Evolutionary conservation across 2,329 filamentous ascomycete species (phyloP).

Genomic region (Xylariomycetidae sp.): DNA sequence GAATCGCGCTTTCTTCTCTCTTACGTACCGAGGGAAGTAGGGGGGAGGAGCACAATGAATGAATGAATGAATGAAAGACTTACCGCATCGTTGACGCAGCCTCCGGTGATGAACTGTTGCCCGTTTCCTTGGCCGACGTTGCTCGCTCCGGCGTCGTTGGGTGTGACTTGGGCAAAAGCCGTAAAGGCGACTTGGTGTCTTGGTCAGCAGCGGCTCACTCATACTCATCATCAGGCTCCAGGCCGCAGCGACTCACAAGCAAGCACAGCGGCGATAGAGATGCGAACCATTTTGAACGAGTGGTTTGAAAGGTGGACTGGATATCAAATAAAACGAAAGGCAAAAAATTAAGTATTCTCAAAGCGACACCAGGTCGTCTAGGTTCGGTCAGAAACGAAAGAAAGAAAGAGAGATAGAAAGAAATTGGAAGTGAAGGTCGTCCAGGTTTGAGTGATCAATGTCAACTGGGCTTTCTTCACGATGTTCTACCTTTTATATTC

Average conservation of each 20-base stretch:
- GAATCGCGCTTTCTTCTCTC: no score
- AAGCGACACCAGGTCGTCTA: neutral
- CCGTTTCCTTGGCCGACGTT: slow-evolving; percentile 26
- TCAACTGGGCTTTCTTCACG: no score
- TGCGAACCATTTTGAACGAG: slow-evolving; percentile 26
- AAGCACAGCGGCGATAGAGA: slow-evolving; percentile 18
- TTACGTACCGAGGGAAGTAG: no score
- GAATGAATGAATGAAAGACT: no score
- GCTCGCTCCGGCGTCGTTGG: slow-evolving; percentile 27
- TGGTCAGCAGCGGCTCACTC: slow-evolving; percentile 7
- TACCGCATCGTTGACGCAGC: slow-evolving; percentile 26
- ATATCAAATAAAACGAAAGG: neutral
- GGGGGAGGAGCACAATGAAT: no score
- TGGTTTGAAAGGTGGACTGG: neutral
- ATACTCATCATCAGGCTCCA: neutral
- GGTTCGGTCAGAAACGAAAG: neutral
- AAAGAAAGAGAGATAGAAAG: no score
- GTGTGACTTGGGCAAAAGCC: slow-evolving; percentile 22
- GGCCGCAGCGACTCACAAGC: slow-evolving; percentile 18
- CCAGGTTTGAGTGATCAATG: no score
- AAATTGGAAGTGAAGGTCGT: no score
- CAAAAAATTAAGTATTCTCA: no score
- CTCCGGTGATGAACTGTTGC: slow-evolving; percentile 30
- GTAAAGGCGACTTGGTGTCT: slow-evolving; percentile 22
- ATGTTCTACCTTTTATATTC: no score